Evolutionary conservation across 2,329 filamentous ascomycete species (phyloP), one percentile per base, ranked within the genome.

Genomic region (Biscogniauxia marginata): DNA sequence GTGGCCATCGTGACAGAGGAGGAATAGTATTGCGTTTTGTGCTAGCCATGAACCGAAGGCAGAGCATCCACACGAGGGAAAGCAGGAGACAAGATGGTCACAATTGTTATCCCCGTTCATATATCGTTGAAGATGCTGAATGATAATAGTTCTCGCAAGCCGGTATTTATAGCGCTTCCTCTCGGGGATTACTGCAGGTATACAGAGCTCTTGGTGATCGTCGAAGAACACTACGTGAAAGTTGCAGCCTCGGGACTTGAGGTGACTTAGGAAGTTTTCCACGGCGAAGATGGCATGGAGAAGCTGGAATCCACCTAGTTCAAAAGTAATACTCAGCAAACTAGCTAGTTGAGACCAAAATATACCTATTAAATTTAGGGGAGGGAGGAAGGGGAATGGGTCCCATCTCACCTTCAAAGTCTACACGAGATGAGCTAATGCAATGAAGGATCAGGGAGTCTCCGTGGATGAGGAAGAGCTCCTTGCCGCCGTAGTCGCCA

Each of bases 161-260:
- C 81, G 74, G 64, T 85, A 90, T 64, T 84, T 87, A 63, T 68
- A 71, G 0, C 48, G 54, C 2, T 65, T 53, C 4, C 61, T 54
- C 1, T 60, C 46, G 58, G 60, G 68, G 60, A 59, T 74, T 61
- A 22, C 66, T 6, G 70, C 65, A 3, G 87, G 84, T 13, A 87
- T 71, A 64, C 84, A 88, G 9, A 86, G 73, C 4, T 75, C 67
- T 61, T 79, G 72, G 54, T 86, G 77, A 54, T 75, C 73, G 22
- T 84, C 76, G 65, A 92, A 89, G 74, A 90, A 93, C 16, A 85
- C 74, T 58, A 92, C 71, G 59, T 91, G 82, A 63, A 91, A 92
- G 55, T 85, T 84, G 70, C 88, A 91, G 52, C 86, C 85, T 50
- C 87, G 78, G 53, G 80, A 78, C 45, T 78, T 74, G 16, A 92